A percentile compares a stretch with the other conserved stretches of the same genome.
Evolutionary conservation across 2,329 filamentous ascomycete genomes (phyloP).

Genomic region (Colletotrichum karsti): DNA sequence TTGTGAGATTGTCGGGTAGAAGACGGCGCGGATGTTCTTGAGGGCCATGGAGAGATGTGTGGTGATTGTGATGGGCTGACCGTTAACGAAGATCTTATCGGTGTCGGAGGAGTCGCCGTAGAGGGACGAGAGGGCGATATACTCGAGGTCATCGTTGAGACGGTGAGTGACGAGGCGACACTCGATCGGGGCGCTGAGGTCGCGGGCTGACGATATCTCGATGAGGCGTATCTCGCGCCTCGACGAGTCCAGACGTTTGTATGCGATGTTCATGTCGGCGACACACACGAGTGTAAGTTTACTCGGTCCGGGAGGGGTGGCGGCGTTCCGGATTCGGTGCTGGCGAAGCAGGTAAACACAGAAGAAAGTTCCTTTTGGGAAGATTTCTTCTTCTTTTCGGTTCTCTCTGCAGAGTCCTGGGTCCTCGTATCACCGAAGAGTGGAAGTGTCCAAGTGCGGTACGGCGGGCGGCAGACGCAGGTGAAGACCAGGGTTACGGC

Average conservation of each 20-base stretch:
- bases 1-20: conserved; percentile 36
- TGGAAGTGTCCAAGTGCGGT: background rate
- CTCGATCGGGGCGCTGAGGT: conserved; percentile 38
- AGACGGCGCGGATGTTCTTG: conserved; percentile 41
- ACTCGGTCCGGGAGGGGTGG: background rate
- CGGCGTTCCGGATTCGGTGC: background rate
- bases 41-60: conserved; percentile 39
- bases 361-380: background rate
- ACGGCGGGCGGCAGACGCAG: conserved; percentile 6
- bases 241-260: conserved; percentile 32
- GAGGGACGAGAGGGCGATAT: conserved; percentile 40
- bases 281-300: background rate
- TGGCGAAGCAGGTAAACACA: background rate
- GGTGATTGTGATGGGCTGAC: conserved; percentile 36
- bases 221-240: conserved; percentile 41
- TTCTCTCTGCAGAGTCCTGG: background rate
- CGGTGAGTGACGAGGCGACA: conserved; percentile 41
- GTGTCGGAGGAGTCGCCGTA: conserved; percentile 37
- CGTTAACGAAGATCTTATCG: conserved; percentile 40
- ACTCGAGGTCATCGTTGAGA: conserved; percentile 36
- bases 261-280: conserved; percentile 16
- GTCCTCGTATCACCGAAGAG: background rate
- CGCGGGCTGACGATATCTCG: conserved; percentile 39
- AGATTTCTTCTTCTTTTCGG: background rate
- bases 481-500: conserved; percentile 4